Base-by-base conservation (phyloP, 805 yeast genomes). In the Wickerhamiella musiphila region DNA sequence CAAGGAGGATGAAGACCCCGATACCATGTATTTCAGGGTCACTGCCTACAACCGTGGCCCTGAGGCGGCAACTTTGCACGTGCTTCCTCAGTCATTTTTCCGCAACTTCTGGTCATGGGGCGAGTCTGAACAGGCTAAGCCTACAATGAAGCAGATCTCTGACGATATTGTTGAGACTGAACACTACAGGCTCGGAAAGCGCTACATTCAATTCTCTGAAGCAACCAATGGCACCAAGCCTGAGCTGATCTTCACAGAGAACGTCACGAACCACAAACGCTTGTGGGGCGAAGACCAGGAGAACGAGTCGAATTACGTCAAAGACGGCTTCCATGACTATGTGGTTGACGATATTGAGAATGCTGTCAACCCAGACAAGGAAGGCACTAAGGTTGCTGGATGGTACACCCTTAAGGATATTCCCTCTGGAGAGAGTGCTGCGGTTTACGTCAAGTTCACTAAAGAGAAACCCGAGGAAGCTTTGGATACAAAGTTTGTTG, bases 91-190 rank as follows among this genome's bases (percentile, higher is more conserved):
- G 43, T 56, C 79, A 19, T 70, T 73, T 42, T 78, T 74, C 56
- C 67, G 94, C 57, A 83, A 83, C 56, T 78, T 90, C 11, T 83
- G 95, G 95, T 60, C 76, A n/a, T 83, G 94, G 94, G 81, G 84
- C 25, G 45, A 42, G 31, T 59, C 60, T 34, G 71, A 68, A 40
- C 46, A 48, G 24, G 40, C 45, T 14, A 41, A 40, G 33, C 54
- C 54, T 12, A 16, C 26, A 6, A 34, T 48, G 25, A 30, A 33
- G 29, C 22, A 82, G 83, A 9, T 45, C 51, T 11, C 49, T 70
- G 40, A 54, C 53, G 15, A 61, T 36, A 57, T 72, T 23, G 60
- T 82, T 32, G 63, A 67, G 46, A 58, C 81, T 26, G 62, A 68
- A 31, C 90, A 77, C 50, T 66, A 63, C 48, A 73, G 72, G 49